phyloP scores from a whole-genome alignment of 805 yeast genomes.

The Komagataella ulmi region DNA sequence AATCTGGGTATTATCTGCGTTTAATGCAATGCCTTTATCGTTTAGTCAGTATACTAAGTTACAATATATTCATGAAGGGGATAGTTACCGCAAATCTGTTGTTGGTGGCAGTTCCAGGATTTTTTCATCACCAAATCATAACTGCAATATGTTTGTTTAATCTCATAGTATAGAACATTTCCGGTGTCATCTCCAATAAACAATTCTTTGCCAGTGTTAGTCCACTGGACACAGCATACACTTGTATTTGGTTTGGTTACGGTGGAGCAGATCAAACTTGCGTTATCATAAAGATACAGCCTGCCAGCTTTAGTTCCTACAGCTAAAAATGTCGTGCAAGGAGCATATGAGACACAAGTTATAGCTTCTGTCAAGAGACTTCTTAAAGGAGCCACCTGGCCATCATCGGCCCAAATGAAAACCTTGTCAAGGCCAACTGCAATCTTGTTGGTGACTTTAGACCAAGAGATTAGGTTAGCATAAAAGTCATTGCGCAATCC shows the following conservation, averaged over 20 bases:
- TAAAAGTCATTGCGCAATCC: constrained; percentile 67
- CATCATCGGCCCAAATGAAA: constrained; percentile 47
- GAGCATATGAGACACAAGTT: constrained; percentile 36
- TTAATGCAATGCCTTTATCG: constrained; percentile 43
- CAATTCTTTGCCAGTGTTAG: constrained; percentile 26
- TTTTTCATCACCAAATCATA: constrained; percentile 12
- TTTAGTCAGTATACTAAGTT: background rate
- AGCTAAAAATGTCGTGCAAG: constrained; percentile 23
- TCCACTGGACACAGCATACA: constrained; percentile 52
- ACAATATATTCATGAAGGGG: constrained; percentile 9
- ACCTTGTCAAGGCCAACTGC: constrained; percentile 58
- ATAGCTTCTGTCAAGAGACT: constrained; percentile 27
- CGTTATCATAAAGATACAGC: constrained; percentile 24
- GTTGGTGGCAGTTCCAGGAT: constrained; percentile 32
- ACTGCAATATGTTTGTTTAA: constrained; percentile 5
- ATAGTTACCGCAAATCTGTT: constrained; percentile 43
- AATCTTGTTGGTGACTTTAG: constrained; percentile 29
- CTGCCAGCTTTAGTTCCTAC: constrained; percentile 50
- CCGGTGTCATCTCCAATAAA: constrained; percentile 61
- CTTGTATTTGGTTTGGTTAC: constrained; percentile 21
- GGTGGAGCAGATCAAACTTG: constrained; percentile 7
- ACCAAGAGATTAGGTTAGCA: constrained; percentile 67
- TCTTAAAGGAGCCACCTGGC: constrained; percentile 31
- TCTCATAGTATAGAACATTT: constrained; percentile 29
- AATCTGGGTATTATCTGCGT: constrained; percentile 35